Conservation (phyloP, 495 filamentous ascomycete species). For the Annulohypoxylon moriforme region DNA sequence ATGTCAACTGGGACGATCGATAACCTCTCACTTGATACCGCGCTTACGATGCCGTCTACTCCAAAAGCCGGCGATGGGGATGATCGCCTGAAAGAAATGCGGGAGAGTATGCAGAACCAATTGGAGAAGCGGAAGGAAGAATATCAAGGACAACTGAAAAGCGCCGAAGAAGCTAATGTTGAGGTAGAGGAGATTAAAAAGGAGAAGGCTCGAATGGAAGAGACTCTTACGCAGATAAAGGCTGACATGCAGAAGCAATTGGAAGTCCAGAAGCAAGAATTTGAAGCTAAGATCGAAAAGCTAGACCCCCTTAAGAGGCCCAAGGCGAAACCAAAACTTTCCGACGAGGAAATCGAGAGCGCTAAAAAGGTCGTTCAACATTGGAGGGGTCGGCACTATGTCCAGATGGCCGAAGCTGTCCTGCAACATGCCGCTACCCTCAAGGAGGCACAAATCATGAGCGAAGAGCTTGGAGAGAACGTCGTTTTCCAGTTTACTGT, state of each 20-base stretch:
- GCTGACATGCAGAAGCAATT: slow-evolving; percentile 87
- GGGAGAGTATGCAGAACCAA: slow-evolving; percentile 88
- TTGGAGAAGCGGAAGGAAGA: slow-evolving; percentile 88
- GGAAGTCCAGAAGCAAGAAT: slow-evolving; percentile 77
- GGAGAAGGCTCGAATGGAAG: slow-evolving; percentile 89
- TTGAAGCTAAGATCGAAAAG: slow-evolving; percentile 70
- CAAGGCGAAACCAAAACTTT: slow-evolving; percentile 70
- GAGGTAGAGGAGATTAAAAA: slow-evolving; percentile 86
- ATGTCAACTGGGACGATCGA: slow-evolving; percentile 95
- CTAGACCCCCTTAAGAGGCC: slow-evolving; percentile 60
- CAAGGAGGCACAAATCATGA: slow-evolving; percentile 98
- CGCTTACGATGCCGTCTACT: slow-evolving; percentile 91
- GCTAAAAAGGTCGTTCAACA: slow-evolving; percentile 73
- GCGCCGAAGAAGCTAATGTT: slow-evolving; percentile 78
- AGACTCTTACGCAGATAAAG: slow-evolving; percentile 79
- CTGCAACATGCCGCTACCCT: slow-evolving; percentile 85
- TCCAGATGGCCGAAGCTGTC: slow-evolving; percentile 93
- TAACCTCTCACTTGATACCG: slow-evolving; percentile 95
- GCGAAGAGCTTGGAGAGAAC: slow-evolving; percentile 93
- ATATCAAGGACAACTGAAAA: slow-evolving; percentile 82
- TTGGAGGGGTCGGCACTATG: slow-evolving; percentile 88
- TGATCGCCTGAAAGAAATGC: slow-evolving; percentile 75
- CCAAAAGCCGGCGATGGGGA: slow-evolving; percentile 81
- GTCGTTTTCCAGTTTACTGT: slow-evolving; percentile 96
- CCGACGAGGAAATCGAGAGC: slow-evolving; percentile 73